Evolutionary conservation across 73 alveolate species (phyloP).

Genomic region (Symbiodinium pilosum): DNA sequence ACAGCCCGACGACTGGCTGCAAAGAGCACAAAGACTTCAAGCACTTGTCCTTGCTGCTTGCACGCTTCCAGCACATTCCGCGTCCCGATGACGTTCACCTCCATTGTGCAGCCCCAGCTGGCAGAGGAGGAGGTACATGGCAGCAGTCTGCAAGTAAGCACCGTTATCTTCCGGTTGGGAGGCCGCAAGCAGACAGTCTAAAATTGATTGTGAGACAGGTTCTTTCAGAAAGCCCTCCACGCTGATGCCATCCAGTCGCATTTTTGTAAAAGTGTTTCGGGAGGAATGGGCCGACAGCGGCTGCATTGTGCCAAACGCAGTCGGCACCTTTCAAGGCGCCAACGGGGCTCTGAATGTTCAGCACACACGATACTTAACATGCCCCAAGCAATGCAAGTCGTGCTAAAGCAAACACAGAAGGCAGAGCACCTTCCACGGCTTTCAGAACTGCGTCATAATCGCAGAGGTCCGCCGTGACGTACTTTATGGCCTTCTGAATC

Average conservation of each 20-base stretch:
- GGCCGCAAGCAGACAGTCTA: too few species aligned
- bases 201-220: too few species aligned
- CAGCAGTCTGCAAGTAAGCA: too few species aligned
- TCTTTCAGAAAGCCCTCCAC: not conserved
- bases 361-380: not conserved
- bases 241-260: not conserved
- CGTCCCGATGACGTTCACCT: slow-evolving; percentile 77
- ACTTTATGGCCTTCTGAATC: slow-evolving; percentile 55
- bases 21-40: not conserved
- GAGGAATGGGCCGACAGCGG: slow-evolving; percentile 89
- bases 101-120: too few species aligned
- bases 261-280: slow-evolving; percentile 73
- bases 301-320: slow-evolving; percentile 89
- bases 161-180: too few species aligned
- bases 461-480: slow-evolving; percentile 76
- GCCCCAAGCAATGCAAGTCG: not conserved
- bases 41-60: slow-evolving; percentile 45
- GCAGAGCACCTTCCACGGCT: slow-evolving; percentile 32
- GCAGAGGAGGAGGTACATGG: too few species aligned
- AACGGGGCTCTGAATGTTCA: not conserved
- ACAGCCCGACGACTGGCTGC: not conserved
- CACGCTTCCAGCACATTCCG: slow-evolving; percentile 75
- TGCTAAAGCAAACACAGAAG: not conserved
- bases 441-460: slow-evolving; percentile 37
- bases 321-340: slow-evolving; percentile 42